Evolutionary conservation across 352 stramenopile genomes (phyloP).

Genomic region (Phytophthora aleatoria): DNA sequence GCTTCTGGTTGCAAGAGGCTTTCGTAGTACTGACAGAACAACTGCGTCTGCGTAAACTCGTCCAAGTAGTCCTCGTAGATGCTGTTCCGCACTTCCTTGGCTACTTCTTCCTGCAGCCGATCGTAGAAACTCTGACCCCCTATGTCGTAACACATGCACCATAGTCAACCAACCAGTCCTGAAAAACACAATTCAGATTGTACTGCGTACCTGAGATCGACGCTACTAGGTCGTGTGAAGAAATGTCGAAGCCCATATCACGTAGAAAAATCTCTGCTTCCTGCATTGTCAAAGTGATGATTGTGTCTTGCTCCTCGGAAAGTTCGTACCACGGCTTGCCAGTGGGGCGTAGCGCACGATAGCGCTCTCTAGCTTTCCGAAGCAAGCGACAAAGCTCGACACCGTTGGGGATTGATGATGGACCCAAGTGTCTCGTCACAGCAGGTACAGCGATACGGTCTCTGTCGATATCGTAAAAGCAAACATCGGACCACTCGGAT

Average conservation of each 20-base stretch:
- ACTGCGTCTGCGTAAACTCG: constrained; percentile 85
- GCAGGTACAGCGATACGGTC: constrained; percentile 55
- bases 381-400: constrained; percentile 66
- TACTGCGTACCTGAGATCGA: constrained; percentile 40
- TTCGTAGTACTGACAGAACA: constrained; percentile 90
- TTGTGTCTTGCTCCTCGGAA: constrained; percentile 77
- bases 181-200: neutral
- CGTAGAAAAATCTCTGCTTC: constrained; percentile 74
- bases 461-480: constrained; percentile 82
- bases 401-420: constrained; percentile 60
- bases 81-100: constrained; percentile 71
- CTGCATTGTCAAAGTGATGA: constrained; percentile 74
- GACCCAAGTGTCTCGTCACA: constrained; percentile 47
- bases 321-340: constrained; percentile 81
- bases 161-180: neutral
- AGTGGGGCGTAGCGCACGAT: constrained; percentile 43
- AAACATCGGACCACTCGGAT: constrained; percentile 82
- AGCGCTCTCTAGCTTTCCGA: constrained; percentile 55
- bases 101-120: constrained; percentile 75
- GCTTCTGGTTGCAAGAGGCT: constrained; percentile 54
- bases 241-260: constrained; percentile 74
- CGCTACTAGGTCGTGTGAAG: constrained; percentile 54
- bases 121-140: constrained; percentile 71
- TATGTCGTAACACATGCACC: constrained; percentile 5
- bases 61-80: constrained; percentile 73